Conservation (phyloP, 192 early-diverging fungal genomes). For the Entophlyctis helioformis region DNA sequence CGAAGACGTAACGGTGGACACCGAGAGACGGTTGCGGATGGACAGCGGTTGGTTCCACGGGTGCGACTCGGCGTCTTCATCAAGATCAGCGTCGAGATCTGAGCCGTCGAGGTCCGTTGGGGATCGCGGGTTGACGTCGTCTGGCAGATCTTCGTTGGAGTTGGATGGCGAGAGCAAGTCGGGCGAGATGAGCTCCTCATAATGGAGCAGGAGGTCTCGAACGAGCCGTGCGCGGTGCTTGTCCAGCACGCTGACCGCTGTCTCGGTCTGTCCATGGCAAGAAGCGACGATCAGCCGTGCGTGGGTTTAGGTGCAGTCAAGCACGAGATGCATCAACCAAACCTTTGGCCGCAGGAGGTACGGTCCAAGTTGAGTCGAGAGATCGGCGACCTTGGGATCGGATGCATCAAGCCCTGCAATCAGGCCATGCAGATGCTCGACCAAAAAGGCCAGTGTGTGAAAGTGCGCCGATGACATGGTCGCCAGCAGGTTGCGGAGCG, state of each 20-base stretch:
- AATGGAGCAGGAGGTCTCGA: too few species aligned
- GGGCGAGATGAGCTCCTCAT: too few species aligned
- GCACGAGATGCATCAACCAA: not conserved
- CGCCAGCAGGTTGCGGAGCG: conserved; percentile 16
- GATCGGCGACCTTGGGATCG: conserved; percentile 14
- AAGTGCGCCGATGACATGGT: conserved; percentile 17
- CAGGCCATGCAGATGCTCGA: conserved; percentile 14
- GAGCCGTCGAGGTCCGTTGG: too few species aligned
- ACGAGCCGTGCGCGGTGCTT: conserved; percentile 33
- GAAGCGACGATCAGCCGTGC: not conserved
- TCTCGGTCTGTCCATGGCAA: conserved; percentile 13
- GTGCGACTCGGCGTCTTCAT: too few species aligned
- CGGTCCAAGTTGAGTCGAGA: conserved; percentile 18
- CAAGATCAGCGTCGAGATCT: too few species aligned
- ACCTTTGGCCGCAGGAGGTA: conserved; percentile 26
- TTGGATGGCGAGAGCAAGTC: too few species aligned
- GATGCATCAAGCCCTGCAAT: not conserved
- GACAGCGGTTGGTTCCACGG: too few species aligned
- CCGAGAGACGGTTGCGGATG: too few species aligned
- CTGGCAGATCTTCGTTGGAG: too few species aligned
- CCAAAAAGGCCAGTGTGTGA: conserved; percentile 7
- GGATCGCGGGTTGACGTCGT: too few species aligned
- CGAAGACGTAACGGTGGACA: too few species aligned
- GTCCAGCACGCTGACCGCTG: conserved; percentile 22
- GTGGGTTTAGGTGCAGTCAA: not conserved